Base-by-base conservation (phyloP, 345 rosid genomes). In the Viola odorata region DNA sequence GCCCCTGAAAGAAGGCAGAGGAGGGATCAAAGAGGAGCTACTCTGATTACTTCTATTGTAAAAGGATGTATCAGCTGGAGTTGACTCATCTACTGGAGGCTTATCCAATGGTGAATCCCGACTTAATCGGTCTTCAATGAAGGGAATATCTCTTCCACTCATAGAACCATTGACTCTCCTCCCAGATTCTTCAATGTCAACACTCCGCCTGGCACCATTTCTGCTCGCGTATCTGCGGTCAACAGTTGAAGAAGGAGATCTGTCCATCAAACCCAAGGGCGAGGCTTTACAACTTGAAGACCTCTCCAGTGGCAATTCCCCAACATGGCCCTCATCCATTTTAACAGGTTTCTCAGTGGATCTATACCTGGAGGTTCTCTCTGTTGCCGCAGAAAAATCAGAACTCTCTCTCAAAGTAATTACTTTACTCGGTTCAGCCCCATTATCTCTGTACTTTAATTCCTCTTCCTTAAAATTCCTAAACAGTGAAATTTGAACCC, bases 211-310 rank as follows among this genome's bases (percentile, higher is more conserved):
- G 53, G 67, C 69, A 72, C 84, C 77, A 65, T 72, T 63, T 69
- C 88, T 83, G 69, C 70, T 80, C 36, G 53, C 50, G 68, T 76
- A 74, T 74, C 92, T 86, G 66, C 91, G 91, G 37, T 94, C 99
- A 70, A 82, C 61, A 80, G 88, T 82, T 8, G 80, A 78, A 55
- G 96, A 86, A 56, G 95, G 91, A 74, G 98, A 89, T 66, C 89
- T 84, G 70, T 87, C 97, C 47, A 62, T 71, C 75, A 82, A 58
- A 48, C 77, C 77, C 78, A 83, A 58, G 6, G 95, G 91, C 12
- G 89, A 89, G 66, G 88, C 90, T 84, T 83, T 92, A 55, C 95
- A 74, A 66, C 80, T 66, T 17, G 89, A 69, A 47, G 96, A 75
- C 77, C 85, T 85, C 73, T 87, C 98, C 54, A 67, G 66, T 7